These are phyloP conservation scores for Aristolochia fimbriata DNA, from an alignment of 164 flowering plant genomes.

Conservation along the genomic window DNA sequence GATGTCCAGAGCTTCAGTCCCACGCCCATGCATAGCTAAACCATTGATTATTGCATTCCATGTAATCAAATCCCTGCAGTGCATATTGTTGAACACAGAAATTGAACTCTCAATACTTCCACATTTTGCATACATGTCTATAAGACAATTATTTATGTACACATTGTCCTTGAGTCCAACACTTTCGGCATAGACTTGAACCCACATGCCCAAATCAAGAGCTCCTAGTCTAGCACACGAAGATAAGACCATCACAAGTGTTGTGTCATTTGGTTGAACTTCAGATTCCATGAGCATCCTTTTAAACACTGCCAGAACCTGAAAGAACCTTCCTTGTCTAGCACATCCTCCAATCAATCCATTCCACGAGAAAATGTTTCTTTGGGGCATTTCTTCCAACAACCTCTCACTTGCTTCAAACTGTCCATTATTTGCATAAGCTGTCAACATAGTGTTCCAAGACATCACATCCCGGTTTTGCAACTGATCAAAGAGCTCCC, in stretches of 20 bases:
- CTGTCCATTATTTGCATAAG: conserved; percentile 38
- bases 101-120: conserved; percentile 45
- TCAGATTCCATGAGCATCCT: conserved; percentile 39
- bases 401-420: conserved; percentile 28
- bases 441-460: conserved; percentile 50
- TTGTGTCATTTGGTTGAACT: conserved; percentile 53
- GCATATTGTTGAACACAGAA: conserved; percentile 36
- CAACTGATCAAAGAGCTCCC: conserved; percentile 41
- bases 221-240: conserved; percentile 63
- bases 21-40: conserved; percentile 59
- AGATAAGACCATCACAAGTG: conserved; percentile 46
- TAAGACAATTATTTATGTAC: conserved; percentile 45
- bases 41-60: conserved; percentile 63
- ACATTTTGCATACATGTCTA: conserved; percentile 75
- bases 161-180: conserved; percentile 35
- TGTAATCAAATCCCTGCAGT: conserved; percentile 45
- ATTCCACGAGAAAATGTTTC: conserved; percentile 67
- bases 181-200: conserved; percentile 42
- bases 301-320: conserved; percentile 41
- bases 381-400: conserved; percentile 52
- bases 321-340: conserved; percentile 23
- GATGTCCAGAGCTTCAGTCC: conserved; percentile 35
- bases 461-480: conserved; percentile 46
- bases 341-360: conserved; percentile 56
- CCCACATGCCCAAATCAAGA: conserved; percentile 48